These are phyloP conservation scores for Scheffersomyces parashehatae DNA, from an alignment of 1,139 yeast species.

Conservation along the genomic window DNA sequence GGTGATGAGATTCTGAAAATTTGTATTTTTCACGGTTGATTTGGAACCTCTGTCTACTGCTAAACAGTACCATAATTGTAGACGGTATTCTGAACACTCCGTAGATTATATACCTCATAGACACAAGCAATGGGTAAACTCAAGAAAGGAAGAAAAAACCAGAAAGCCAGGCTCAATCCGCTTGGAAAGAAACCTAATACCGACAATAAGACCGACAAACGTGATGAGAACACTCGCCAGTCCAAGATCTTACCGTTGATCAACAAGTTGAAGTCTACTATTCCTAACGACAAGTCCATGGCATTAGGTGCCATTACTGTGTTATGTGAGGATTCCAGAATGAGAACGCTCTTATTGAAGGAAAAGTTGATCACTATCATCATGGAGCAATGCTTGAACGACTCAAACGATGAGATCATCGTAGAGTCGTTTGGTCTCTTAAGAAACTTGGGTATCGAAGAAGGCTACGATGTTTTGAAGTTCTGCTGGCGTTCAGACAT, in stretches of 20 bases:
- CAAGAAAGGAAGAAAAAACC: conserved; percentile 66
- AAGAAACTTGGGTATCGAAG: conserved; percentile 78
- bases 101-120: too few relatives aligned
- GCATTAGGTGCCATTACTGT: conserved; percentile 76
- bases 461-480: conserved; percentile 82
- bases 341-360: conserved; percentile 65
- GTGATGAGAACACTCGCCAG: conserved; percentile 51
- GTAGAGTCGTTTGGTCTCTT: conserved; percentile 80
- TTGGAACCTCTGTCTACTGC: too few relatives aligned
- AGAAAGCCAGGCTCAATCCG: conserved; percentile 49
- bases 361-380: conserved; percentile 67
- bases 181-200: conserved; percentile 13
- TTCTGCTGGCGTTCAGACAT: conserved; percentile 78
- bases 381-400: conserved; percentile 65
- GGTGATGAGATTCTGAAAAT: background rate
- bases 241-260: conserved; percentile 69
- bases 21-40: too few relatives aligned
- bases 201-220: conserved; percentile 26
- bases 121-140: conserved; percentile 63
- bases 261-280: conserved; percentile 59
- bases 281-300: conserved; percentile 74
- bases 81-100: too few relatives aligned
- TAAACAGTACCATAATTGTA: too few relatives aligned
- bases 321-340: conserved; percentile 64
- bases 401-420: conserved; percentile 69